These are phyloP conservation scores for Hansenula lynferdii DNA, from an alignment of 1,139 yeast genomes.

Conservation along the genomic window DNA sequence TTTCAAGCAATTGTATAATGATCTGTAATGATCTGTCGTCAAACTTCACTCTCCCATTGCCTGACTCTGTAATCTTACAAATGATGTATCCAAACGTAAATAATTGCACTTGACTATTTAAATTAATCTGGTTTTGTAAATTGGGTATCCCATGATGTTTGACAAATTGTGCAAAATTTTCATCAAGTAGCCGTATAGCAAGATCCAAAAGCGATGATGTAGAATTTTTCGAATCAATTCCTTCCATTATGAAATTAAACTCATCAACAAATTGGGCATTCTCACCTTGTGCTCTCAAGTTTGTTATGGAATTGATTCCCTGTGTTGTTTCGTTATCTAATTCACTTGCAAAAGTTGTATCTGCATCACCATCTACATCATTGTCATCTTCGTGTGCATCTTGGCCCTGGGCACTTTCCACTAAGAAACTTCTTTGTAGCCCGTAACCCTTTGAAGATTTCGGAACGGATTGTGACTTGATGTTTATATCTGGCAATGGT, in stretches of 20 bases:
- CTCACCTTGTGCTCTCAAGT: constrained; percentile 32
- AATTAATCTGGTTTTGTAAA: constrained; percentile 4
- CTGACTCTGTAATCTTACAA: constrained; percentile 10
- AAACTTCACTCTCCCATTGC: constrained; percentile 7
- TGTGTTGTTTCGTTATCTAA: constrained; percentile 1
- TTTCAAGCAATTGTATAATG: background rate
- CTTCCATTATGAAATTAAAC: constrained; percentile 31
- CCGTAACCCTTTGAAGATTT: constrained; percentile 20
- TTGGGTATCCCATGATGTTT: constrained; percentile 7
- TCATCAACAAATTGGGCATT: constrained; percentile 30
- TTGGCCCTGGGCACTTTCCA: constrained; percentile 5
- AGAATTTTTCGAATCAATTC: constrained; percentile 19
- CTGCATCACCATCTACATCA: constrained; percentile 2
- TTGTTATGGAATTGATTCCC: constrained; percentile 14
- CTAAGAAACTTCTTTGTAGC: constrained; percentile 20
- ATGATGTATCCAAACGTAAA: constrained; percentile 12
- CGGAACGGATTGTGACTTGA: constrained; percentile 4
- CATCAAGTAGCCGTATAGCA: constrained; percentile 21
- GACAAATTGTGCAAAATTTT: constrained; percentile 19
- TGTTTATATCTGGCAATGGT: background rate
- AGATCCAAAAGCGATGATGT: constrained; percentile 24
- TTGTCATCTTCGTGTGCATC: constrained; percentile 5
- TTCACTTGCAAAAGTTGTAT: background rate
- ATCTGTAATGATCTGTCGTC: constrained; percentile 12
- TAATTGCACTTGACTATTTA: constrained; percentile 1